Percentiles rank a stretch among this genome's conserved stretches.
These are phyloP conservation scores for Solanum commersonii DNA, from an alignment of 257 asterid genomes.

Conservation along the genomic window DNA sequence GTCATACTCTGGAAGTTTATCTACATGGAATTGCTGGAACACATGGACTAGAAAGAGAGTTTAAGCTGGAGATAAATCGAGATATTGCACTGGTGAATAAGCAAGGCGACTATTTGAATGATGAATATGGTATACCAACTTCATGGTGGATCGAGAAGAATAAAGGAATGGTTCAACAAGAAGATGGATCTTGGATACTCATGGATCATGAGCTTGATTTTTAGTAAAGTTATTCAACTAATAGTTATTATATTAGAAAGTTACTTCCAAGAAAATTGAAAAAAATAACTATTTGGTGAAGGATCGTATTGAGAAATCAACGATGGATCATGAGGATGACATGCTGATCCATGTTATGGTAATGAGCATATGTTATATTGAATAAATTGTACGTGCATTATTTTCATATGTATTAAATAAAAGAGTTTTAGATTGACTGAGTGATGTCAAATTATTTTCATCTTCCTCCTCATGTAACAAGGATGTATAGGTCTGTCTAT, in stretches of 20 bases:
- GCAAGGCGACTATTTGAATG: slow-evolving; percentile 1
- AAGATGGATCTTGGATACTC: slow-evolving; percentile 14
- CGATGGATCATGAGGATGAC: too few relatives aligned
- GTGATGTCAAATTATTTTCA: too few relatives aligned
- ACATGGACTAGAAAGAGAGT: slow-evolving; percentile 15
- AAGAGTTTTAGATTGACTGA: not conserved
- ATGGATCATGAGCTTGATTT: not conserved
- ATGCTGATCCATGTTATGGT: too few relatives aligned
- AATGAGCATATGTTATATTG: too few relatives aligned
- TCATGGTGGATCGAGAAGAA: slow-evolving; percentile 8
- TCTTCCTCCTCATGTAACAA: not conserved
- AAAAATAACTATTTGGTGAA: too few relatives aligned
- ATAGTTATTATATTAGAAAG: too few relatives aligned
- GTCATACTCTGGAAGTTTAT: slow-evolving; percentile 47
- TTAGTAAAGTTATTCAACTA: too few relatives aligned
- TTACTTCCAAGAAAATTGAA: too few relatives aligned
- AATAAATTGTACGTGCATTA: not conserved
- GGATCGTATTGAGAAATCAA: too few relatives aligned
- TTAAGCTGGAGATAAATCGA: not conserved
- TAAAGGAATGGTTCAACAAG: not conserved
- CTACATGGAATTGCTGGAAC: slow-evolving; percentile 34
- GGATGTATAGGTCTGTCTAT: too few relatives aligned
- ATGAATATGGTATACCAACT: not conserved
- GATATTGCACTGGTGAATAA: slow-evolving; percentile 27
- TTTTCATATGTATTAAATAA: too few relatives aligned